These are phyloP conservation scores for Fusarium sp. DNA, from an alignment of 2,329 filamentous ascomycete genomes.

Conservation along the genomic window DNA sequence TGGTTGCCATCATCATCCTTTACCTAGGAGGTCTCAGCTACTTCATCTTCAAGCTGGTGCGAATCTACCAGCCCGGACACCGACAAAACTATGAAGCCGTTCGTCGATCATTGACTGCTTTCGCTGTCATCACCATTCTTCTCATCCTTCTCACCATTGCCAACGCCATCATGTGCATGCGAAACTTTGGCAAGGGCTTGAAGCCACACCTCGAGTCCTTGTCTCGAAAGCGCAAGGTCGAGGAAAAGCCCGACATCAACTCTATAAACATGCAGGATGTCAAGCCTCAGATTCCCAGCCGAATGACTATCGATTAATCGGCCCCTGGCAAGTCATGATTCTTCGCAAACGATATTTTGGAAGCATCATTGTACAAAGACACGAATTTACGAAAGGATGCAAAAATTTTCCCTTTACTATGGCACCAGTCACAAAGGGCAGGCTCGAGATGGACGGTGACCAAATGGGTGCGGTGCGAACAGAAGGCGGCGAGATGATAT, in stretches of 20 bases:
- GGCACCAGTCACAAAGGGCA: slow-evolving; percentile 46
- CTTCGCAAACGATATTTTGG: not conserved
- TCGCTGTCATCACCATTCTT: slow-evolving; percentile 91
- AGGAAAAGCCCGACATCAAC: slow-evolving; percentile 67
- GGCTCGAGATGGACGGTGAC: slow-evolving; percentile 44
- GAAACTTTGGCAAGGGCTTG: slow-evolving; percentile 89
- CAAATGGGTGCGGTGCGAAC: slow-evolving; percentile 41
- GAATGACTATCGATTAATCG: slow-evolving; percentile 71
- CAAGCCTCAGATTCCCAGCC: slow-evolving; percentile 64
- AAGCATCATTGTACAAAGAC: slow-evolving; percentile 48
- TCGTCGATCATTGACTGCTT: slow-evolving; percentile 87
- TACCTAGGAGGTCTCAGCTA: slow-evolving; percentile 92
- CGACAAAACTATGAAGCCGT: slow-evolving; percentile 77
- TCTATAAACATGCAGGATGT: slow-evolving; percentile 68
- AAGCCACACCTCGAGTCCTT: slow-evolving; percentile 81
- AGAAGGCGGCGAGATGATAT: slow-evolving; percentile 46
- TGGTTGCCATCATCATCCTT: slow-evolving; percentile 81
- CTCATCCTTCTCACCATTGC: slow-evolving; percentile 89
- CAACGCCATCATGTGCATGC: slow-evolving; percentile 87
- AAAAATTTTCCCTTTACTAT: slow-evolving; percentile 38
- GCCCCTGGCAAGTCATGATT: slow-evolving; percentile 17
- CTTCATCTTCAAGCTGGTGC: slow-evolving; percentile 97
- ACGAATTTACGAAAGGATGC: slow-evolving; percentile 50
- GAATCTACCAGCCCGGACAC: slow-evolving; percentile 83
- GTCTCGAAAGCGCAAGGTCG: slow-evolving; percentile 53